phyloP scores from a whole-genome alignment of 2,329 filamentous ascomycete species.

The Sporothrix humicola region DNA sequence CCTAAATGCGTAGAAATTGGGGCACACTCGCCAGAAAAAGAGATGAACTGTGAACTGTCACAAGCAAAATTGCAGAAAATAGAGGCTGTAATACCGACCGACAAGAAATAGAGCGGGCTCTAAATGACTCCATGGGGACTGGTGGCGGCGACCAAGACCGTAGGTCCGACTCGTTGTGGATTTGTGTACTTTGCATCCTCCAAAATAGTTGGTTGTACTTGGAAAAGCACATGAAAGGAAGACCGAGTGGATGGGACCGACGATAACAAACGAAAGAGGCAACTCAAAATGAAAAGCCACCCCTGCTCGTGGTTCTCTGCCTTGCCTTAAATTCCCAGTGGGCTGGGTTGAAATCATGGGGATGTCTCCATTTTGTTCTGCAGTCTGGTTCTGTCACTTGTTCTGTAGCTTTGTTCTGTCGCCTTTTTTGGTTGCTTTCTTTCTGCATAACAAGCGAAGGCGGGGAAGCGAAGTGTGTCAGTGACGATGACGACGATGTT shows the following conservation, averaged over 20 bases:
- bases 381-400: not conserved
- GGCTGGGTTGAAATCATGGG: not conserved
- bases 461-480: not conserved
- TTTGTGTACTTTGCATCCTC: too few relatives aligned
- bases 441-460: not conserved
- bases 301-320: not conserved
- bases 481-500: not conserved
- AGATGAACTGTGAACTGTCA: constrained; percentile 23
- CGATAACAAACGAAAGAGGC: not conserved
- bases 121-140: not conserved
- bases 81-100: not conserved
- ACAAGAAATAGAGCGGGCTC: too few relatives aligned
- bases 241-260: not conserved
- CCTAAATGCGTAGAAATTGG: not conserved
- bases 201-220: not conserved
- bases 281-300: not conserved
- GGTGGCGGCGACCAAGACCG: constrained; percentile 4
- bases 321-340: constrained; percentile 10
- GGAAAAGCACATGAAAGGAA: constrained; percentile 16
- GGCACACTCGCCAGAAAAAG: not conserved
- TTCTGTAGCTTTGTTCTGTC: not conserved
- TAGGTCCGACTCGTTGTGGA: not conserved
- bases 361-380: not conserved
- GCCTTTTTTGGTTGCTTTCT: not conserved
- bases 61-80: constrained; percentile 14